Evolutionary conservation across 306 rosid species (phyloP), one percentile per base, ranked within the genome.

Genomic region (Begonia loranthoides): DNA sequence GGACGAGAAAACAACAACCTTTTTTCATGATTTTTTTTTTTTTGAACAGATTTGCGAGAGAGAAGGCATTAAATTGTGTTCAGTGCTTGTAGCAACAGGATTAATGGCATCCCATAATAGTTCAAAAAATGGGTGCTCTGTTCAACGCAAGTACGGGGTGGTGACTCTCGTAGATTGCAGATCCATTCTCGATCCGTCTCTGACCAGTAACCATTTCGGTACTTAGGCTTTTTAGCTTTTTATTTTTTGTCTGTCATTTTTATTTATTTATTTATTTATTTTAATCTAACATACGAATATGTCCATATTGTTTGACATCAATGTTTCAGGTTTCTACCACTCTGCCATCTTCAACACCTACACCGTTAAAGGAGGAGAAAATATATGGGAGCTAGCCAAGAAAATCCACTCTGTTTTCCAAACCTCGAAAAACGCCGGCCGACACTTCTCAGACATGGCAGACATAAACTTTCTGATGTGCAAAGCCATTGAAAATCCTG

Each of bases 371-470:
- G 82, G 82, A 64, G 84, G 72, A 49, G 84, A 83, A 47, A 64
- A 44, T 4, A 54, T 79, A 2, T 83, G 93, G 93, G 76, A 74
- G 47, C 64, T 83, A 2, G 84, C 87, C 17, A 54, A 74, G 58
- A 72, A 43, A 52, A 48, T 59, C 1, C 67, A 75, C 10, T 62
- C 48, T 28, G 63, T 73, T 3, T 65, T 83, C n/a, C 64, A 60
- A 9, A 59, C 44, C 40, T 74, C 79, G 0, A 79, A 76, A 68
- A 72, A 60, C 5, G 3, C 15, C 45, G 58, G 70, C 64, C 79
- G 69, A 45, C 87, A 83, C 48, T 76, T 76, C 10, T 46, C 74
- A 3, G 87, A 83, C 70, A 76, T 83, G 87, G 73, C 80, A 1
- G 84, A 77, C 59, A 49, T 79, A 10, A 76, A 65, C 69, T 74